Base-by-base conservation (phyloP, 441 rosid species). In the Mallotus repandus region DNA sequence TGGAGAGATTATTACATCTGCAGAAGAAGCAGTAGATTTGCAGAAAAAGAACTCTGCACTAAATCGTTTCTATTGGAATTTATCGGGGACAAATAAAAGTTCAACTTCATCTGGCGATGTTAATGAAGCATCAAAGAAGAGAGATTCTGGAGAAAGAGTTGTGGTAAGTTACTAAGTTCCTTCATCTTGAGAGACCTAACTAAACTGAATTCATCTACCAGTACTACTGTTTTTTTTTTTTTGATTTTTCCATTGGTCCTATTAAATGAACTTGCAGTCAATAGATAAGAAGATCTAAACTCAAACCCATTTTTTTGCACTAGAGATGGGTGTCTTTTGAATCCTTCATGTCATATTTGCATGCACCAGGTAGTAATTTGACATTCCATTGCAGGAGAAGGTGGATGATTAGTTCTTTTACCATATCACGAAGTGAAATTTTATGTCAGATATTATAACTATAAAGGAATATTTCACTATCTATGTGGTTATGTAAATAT, bases 11-110 rank as follows among this genome's bases (percentile, higher is more conserved):
- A 75, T 84, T 79, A 81, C 84, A 62, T 92, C 94, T 77, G 97
- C 96, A 54, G 98, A 96, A 87, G 98, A 93, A 86, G 87, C 93
- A 19, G 85, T 91, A 71, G 86, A 84, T 81, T 75, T 88, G 74
- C 92, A 80, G 81, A 91, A 93, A 74, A 93, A 90, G 87, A 90
- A 81, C 75, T 87, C 92, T 78, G 97, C 92, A 3, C 91, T 82
- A 67, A 91, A 96, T 77, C 98, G 86, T 70, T 96, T 93, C 79
- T 93, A 87, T 79, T 79, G 89, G 89, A 86, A 88, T 74, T 85
- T 95, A 76, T 84, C 89, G 9, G 84, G 81, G 70, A 81, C 63
- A 77, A 87, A 77, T 55, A 89, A 83, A 77, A 81, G 76, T 76
- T 72, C 71, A 75, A 72, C 67, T 66, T 69, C 86, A 61, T 73